Percentiles rank a stretch among this genome's conserved stretches.
Evolutionary conservation across 2,329 filamentous ascomycete species (phyloP).

Genomic region (Allantophomopsis cytisporea): DNA sequence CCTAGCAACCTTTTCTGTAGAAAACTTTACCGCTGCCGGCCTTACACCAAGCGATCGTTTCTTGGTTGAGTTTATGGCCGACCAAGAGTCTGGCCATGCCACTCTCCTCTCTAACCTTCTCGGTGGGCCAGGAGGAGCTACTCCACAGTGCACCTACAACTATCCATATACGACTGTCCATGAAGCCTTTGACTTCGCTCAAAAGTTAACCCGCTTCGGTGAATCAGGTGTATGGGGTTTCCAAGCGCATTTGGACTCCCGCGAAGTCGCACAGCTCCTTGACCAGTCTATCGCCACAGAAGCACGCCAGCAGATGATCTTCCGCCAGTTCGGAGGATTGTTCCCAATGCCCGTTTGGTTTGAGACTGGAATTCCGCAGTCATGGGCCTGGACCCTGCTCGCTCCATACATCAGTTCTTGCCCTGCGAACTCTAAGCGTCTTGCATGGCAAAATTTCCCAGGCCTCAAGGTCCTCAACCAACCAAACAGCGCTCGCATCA

Average conservation of each 20-base stretch:
- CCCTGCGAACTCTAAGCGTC: constrained; percentile 56
- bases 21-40: constrained; percentile 57
- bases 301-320: constrained; percentile 72
- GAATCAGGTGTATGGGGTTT: constrained; percentile 75
- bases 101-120: constrained; percentile 69
- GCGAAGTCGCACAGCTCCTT: constrained; percentile 59
- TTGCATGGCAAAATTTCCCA: constrained; percentile 80
- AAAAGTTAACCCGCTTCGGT: constrained; percentile 73
- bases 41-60: constrained; percentile 55
- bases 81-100: constrained; percentile 67
- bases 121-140: constrained; percentile 42
- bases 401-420: constrained; percentile 73
- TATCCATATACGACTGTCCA: constrained; percentile 64
- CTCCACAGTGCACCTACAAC: constrained; percentile 67
- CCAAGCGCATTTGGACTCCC: constrained; percentile 62
- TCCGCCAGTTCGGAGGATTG: constrained; percentile 69
- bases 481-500: constrained; percentile 57
- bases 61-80: constrained; percentile 62
- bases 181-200: constrained; percentile 73
- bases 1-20: constrained; percentile 51
- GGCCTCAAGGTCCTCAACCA: constrained; percentile 60
- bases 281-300: constrained; percentile 67
- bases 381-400: constrained; percentile 71
- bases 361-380: constrained; percentile 65
- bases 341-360: constrained; percentile 80